These are phyloP conservation scores for Ophiostoma tasmaniense DNA, from an alignment of 2,329 filamentous ascomycete genomes.

Conservation along the genomic window DNA sequence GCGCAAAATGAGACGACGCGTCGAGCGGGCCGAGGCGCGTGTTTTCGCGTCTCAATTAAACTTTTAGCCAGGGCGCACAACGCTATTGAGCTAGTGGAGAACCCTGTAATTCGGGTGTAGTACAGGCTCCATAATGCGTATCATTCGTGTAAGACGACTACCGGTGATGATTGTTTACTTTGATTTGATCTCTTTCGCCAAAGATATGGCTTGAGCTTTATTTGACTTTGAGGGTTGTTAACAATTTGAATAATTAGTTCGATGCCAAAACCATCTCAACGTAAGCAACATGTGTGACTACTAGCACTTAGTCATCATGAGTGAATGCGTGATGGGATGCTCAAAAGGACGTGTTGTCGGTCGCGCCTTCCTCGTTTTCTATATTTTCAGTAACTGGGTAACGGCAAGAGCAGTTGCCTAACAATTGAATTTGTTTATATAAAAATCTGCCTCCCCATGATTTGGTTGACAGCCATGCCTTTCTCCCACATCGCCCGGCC, in stretches of 20 bases:
- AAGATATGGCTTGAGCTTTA: not conserved
- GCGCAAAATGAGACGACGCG: conserved; percentile 7
- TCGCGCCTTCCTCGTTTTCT: not conserved
- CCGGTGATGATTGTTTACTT: not conserved
- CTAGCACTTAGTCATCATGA: not conserved
- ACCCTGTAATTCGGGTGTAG: not conserved
- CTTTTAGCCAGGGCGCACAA: not conserved
- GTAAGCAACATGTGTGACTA: not conserved
- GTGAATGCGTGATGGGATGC: not conserved
- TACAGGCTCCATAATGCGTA: not conserved
- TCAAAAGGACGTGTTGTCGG: not conserved
- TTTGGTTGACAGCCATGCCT: not conserved
- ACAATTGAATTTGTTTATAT: not conserved
- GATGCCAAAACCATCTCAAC: not conserved
- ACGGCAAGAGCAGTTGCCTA: not conserved
- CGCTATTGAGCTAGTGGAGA: not conserved
- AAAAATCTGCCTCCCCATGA: not conserved
- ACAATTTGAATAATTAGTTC: no score
- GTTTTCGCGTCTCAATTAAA: conserved; percentile 12
- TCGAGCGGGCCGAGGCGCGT: not conserved
- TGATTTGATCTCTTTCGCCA: not conserved
- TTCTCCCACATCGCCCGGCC: not conserved
- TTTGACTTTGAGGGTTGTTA: no score
- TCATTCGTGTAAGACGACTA: not conserved
- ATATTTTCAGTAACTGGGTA: not conserved